Evolutionary conservation across 352 stramenopile species (phyloP), one percentile per base, ranked within the genome.

Genomic region (Pythium dissotocum): DNA sequence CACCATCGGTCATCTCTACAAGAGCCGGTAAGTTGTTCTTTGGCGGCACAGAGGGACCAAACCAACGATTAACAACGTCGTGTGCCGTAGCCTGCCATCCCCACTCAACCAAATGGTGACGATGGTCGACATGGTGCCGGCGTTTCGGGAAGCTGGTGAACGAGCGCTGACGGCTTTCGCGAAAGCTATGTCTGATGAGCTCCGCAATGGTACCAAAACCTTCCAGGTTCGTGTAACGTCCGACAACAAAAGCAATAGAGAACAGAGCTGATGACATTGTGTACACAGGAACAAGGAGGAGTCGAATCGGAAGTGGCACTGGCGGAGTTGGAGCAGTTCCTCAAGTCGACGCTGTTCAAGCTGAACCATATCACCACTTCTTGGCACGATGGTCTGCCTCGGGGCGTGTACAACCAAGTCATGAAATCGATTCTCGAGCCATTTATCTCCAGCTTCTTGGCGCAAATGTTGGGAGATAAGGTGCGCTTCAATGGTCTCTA

Each of bases 121-220:
- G 21, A 93, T 95, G 85, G 63, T 92, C 30, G 87, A 95, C 54
- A 87, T 95, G 81, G 79, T 94, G 2, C 84, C 85, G 18, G 74
- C 72, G 0, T 85, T 91, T 35, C 79, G 84, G 51, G 82, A 91
- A 36, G 71, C 76, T 13, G 85, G 79, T 30, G 87, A 94, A 58
- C 67, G 62, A 18, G 78, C 73, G 14, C 74, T 95, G 46, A 81
- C 69, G 52, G 63, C 73, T 26, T 93, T 82, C 54, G 71, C 72
- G 0, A 69, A 72, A 42, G 59, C 48, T 1, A 70, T 87, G 49
- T 77, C 72, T 0, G 76, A 89, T 33, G 79, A 93, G 24, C 52
- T 92, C 46, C 33, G 77, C 14, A 63, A 63, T 18, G 77, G 71
- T 1, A 63, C 85, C 16, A 69, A 77, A 28, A 32, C 66, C 21